These are phyloP conservation scores for Phytophthora sansomeana DNA, from an alignment of 352 stramenopile species.

Conservation along the genomic window DNA sequence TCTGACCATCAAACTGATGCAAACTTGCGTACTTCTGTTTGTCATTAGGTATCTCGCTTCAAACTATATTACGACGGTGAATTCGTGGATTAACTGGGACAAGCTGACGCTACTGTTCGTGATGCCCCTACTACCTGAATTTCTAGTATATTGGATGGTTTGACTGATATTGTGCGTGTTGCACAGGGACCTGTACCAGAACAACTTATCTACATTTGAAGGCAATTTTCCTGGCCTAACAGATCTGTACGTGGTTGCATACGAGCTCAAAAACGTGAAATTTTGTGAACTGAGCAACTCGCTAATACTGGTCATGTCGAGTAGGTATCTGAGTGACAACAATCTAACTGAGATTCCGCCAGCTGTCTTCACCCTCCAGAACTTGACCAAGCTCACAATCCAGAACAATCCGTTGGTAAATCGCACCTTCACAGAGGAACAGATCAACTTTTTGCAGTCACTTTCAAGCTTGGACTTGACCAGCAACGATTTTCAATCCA, in stretches of 20 bases:
- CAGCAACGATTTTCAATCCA: slow-evolving; percentile 13
- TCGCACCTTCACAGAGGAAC: slow-evolving; percentile 23
- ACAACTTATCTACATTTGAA: slow-evolving; percentile 28
- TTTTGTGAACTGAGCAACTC: too few species aligned
- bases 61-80: slow-evolving; percentile 31
- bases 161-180: background rate
- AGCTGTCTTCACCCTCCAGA: slow-evolving; percentile 24
- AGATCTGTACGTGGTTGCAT: slow-evolving; percentile 16
- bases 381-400: slow-evolving; percentile 23
- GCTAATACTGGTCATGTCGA: too few species aligned
- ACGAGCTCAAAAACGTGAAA: too few species aligned
- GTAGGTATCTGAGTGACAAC: slow-evolving; percentile 30
- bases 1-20: background rate
- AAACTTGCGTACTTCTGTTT: background rate
- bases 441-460: slow-evolving; percentile 25
- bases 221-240: slow-evolving; percentile 25
- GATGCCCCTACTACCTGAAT: background rate
- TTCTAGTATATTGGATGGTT: background rate
- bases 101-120: slow-evolving; percentile 29
- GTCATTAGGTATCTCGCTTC: slow-evolving; percentile 11
- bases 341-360: slow-evolving; percentile 28
- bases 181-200: slow-evolving; percentile 24
- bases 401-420: slow-evolving; percentile 23
- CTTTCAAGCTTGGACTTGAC: slow-evolving; percentile 27
- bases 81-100: slow-evolving; percentile 20